Base-by-base conservation (phyloP, 768 basidiomycete genomes). In the Boletus edulis region DNA sequence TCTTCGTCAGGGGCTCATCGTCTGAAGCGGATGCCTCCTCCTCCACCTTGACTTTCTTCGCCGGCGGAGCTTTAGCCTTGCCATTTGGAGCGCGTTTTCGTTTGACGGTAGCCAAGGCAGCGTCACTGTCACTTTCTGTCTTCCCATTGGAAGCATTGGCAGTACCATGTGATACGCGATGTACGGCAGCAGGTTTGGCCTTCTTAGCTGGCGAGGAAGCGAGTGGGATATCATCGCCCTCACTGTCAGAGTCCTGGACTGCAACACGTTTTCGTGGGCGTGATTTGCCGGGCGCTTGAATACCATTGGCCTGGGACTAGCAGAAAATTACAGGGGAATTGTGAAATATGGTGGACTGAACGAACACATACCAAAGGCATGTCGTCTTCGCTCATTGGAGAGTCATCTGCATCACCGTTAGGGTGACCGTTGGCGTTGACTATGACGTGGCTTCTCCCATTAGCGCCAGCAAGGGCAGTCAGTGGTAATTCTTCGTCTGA, bases 121-220 rank as follows among this genome's bases (percentile, higher is more conserved):
- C 73, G 32, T 79, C 79, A 48, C 72, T 72, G 39, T 73, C 75
- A 31, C 66, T 69, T 22, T 75, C 69, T 44, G 65, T 63, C 63
- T 65, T 72, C 63, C 78, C 75, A 52, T 80, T 82, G 43, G 73
- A 64, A 48, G 68, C 58, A 34, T 57, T 60, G 34, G 56, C 47
- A 31, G 67, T 74, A 27, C 75, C 71, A 48, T 70, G 65, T 31
- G 74, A 67, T 37, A 73, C 74, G 35, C 79, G 76, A 20, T 74
- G 72, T n/a, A 73, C 68, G 5, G 73, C 67, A 43, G 73, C 69
- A 41, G 78, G 70, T 24, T 66, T 67, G 17, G 65, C 54, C 52
- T 72, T 73, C 71, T 89, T 90, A 5, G 74, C 77, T 18, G 87
- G 87, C 38, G 89, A 88, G 27, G 87, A 86, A 46, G 87, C 84